Base-by-base conservation (phyloP, 1,284 basidiomycete species). In the Kalmanozyma brasiliensis region DNA sequence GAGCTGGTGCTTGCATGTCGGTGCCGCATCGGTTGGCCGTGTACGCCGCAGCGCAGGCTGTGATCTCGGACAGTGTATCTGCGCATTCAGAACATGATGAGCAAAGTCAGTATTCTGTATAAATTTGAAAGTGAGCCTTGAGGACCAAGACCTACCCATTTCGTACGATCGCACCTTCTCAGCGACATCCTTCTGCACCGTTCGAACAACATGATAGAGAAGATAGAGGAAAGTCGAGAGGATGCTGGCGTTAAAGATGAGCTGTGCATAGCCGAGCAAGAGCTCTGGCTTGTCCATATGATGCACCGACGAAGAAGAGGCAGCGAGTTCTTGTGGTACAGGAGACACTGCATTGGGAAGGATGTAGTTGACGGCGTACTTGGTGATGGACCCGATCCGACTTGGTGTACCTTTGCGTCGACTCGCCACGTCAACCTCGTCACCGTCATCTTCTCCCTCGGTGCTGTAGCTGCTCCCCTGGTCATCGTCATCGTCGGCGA, bases 221-320 rank as follows among this genome's bases (percentile, higher is more conserved):
- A 97, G 85, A 80, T 94, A 97, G 57, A 98, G 84, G 79, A 93
- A 91, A 44, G 94, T 85, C 30, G 91, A 78, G 41, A 94, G 88
- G 33, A 98, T 86, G 6, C 91, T 89, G n/a, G 91, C 85, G 83
- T 98, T 96, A 85, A 97, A 97, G 80, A 92, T 87, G 83, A 98
- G 92, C 82, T 97, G 94, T 14, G 94, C 86, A 29, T 77, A 77
- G 10, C 70, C 71, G 8, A 77, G 59, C 33, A 77, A 26, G 0
- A 74, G 51, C 35, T 77, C 75, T 3, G 75, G 75, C n/a, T 64
- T 64, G 35, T 72, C 64, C 47, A 75, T 61, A 14, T 66, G 61
- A 38, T 61, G 42, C 20, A 38, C 44, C 7, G 48, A 35, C 6
- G 49, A 47, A 11, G 53, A 42, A 0, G 49, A 33, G 13, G 34